Evolutionary conservation across 306 rosid species (phyloP).

Genomic region (Glycine tomentella): DNA sequence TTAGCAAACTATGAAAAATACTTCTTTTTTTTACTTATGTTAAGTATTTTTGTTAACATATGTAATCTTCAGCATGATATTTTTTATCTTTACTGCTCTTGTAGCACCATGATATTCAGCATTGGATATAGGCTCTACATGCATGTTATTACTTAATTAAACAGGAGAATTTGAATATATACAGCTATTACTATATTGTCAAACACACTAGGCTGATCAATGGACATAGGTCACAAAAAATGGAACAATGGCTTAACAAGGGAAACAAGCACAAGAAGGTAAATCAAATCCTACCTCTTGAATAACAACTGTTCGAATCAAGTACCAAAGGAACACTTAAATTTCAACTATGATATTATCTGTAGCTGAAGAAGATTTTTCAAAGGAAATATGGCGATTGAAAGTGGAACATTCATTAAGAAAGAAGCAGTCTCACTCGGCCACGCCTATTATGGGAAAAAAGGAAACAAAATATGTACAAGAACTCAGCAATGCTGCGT

Average conservation of each 20-base stretch:
- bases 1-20: no score
- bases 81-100: no score
- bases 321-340: constrained; percentile 6
- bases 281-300: not conserved
- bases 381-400: constrained; percentile 4
- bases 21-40: no score
- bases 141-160: no score
- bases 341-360: not conserved
- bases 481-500: constrained; percentile 32
- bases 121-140: no score
- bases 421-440: not conserved
- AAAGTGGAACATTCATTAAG: not conserved
- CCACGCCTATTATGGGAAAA: constrained; percentile 24
- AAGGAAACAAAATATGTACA: constrained; percentile 50
- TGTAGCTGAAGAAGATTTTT: constrained; percentile 11
- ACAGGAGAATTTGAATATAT: not conserved
- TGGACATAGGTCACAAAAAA: not conserved
- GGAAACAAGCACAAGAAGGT: not conserved
- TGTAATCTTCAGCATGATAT: no score
- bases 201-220: not conserved
- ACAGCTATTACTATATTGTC: not conserved
- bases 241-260: not conserved
- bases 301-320: constrained; percentile 33
- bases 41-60: no score
- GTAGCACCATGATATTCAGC: no score